Conservation (phyloP, 345 rosid genomes). For the Alliaria petiolata region DNA sequence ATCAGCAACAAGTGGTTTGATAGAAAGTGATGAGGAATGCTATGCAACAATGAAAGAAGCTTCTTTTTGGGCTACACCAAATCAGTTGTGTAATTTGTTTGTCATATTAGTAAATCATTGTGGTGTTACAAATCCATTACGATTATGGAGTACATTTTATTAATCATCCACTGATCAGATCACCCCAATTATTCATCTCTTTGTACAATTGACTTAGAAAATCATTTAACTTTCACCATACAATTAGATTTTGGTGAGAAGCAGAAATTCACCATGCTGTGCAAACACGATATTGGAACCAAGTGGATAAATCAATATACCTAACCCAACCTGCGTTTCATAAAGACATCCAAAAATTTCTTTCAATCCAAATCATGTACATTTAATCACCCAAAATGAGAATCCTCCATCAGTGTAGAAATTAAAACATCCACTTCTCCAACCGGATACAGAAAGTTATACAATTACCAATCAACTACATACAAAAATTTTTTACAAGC, state of each 20-base stretch:
- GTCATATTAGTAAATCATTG: too few relatives aligned
- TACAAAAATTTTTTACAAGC: too few relatives aligned
- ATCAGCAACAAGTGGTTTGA: too few relatives aligned
- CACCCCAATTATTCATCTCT: background rate
- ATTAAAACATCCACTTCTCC: background rate
- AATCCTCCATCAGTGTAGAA: background rate
- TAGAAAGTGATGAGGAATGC: too few relatives aligned
- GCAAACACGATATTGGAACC: slow-evolving; percentile 61
- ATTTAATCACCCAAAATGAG: background rate
- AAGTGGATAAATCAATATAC: slow-evolving; percentile 62
- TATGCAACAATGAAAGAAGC: too few relatives aligned
- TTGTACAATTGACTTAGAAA: background rate
- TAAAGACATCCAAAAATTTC: background rate
- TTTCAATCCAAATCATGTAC: background rate
- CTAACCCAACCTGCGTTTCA: slow-evolving; percentile 75
- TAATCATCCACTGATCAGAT: background rate
- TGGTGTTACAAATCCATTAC: too few relatives aligned
- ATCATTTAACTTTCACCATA: background rate
- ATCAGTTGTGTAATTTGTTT: too few relatives aligned
- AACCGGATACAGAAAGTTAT: background rate
- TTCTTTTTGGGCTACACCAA: too few relatives aligned
- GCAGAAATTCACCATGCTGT: slow-evolving; percentile 63
- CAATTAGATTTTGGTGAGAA: background rate
- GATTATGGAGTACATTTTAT: too few relatives aligned
- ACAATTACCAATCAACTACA: background rate